Conservation (phyloP, 2,329 filamentous ascomycete genomes). For the Thielaviopsis populi region DNA sequence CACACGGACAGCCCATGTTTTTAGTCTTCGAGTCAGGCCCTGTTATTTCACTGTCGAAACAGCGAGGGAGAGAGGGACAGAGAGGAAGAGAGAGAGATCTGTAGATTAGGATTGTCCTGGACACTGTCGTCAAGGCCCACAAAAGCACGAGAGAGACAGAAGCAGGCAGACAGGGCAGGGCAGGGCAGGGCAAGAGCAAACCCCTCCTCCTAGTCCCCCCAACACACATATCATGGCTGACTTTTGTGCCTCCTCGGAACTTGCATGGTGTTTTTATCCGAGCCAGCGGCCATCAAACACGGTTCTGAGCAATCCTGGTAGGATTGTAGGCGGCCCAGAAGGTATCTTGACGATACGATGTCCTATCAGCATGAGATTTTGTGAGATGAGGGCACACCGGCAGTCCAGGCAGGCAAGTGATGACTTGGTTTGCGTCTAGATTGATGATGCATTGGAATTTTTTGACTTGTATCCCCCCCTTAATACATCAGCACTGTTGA, state of each 20-base stretch:
- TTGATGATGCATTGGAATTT: neutral
- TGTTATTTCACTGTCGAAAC: neutral
- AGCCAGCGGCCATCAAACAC: neutral
- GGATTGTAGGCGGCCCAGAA: neutral
- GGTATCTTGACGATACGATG: neutral
- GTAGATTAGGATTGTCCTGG: neutral
- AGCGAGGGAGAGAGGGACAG: neutral
- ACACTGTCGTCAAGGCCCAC: neutral
- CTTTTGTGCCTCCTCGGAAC: neutral
- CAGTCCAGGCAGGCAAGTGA: neutral
- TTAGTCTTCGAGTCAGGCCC: neutral
- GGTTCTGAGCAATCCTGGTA: neutral
- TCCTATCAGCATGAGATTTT: neutral
- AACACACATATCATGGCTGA: neutral
- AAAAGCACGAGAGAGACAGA: neutral
- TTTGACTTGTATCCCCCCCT: neutral
- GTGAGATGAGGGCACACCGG: neutral
- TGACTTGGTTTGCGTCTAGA: neutral
- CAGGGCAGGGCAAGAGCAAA: neutral
- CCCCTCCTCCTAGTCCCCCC: neutral
- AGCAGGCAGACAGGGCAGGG: neutral
- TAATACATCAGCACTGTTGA: neutral
- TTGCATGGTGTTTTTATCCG: conserved; percentile 1
- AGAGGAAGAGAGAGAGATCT: neutral
- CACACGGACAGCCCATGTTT: conserved; percentile 4